These are phyloP conservation scores for Fusarium luffae DNA, from an alignment of 2,329 filamentous ascomycete species.

Conservation along the genomic window DNA sequence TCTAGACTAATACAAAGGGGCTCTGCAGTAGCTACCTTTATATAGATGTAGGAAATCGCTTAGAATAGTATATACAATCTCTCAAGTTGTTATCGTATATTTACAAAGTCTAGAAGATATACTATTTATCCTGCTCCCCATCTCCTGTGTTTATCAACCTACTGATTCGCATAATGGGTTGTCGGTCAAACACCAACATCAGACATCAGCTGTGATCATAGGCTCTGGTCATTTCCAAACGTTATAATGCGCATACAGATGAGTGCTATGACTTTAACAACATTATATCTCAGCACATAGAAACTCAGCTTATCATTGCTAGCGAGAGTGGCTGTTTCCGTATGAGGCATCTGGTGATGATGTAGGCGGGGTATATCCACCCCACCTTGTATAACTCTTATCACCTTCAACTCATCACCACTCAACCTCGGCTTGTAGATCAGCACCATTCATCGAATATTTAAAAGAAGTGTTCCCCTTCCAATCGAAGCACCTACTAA, in stretches of 20 bases:
- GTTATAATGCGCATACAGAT: no score
- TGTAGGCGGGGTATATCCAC: constrained; percentile 40
- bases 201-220: not conserved
- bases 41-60: constrained; percentile 8
- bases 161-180: not conserved
- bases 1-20: constrained; percentile 20
- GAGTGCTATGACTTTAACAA: not conserved
- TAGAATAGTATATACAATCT: constrained; percentile 4
- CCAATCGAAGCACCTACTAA: not conserved
- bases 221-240: not conserved
- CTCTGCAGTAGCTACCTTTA: constrained; percentile 13
- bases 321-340: not conserved
- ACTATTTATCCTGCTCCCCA: not conserved
- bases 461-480: not conserved
- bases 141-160: not conserved
- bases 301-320: not conserved
- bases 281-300: not conserved
- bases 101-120: not conserved
- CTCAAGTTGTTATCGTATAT: not conserved
- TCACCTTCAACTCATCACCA: constrained; percentile 22
- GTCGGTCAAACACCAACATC: not conserved
- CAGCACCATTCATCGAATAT: not conserved
- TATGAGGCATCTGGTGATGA: constrained; percentile 23
- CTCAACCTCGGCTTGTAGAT: constrained; percentile 18
- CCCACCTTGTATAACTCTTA: constrained; percentile 32